phyloP scores from a whole-genome alignment of 2,329 filamentous ascomycete species.

The Penicillium sp. region DNA sequence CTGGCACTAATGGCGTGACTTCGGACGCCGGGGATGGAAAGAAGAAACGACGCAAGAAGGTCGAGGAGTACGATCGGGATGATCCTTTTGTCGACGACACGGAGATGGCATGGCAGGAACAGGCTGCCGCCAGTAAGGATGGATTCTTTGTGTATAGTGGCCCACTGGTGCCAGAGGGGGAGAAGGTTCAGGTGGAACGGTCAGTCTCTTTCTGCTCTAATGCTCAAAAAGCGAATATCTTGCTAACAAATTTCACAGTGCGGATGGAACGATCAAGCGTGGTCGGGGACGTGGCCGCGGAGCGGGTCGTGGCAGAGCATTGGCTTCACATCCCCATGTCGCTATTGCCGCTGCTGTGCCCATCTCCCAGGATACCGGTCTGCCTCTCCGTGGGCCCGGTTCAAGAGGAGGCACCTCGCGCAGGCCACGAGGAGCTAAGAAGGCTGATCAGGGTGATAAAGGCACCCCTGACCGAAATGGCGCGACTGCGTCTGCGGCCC shows the following conservation, averaged over 20 bases:
- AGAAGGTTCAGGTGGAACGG: slow-evolving; percentile 70
- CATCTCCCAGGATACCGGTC: slow-evolving; percentile 85
- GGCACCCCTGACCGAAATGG: slow-evolving; percentile 72
- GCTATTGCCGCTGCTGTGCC: slow-evolving; percentile 77
- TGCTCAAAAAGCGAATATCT: slow-evolving; percentile 1
- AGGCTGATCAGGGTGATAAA: slow-evolving; percentile 77
- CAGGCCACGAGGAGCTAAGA: slow-evolving; percentile 84
- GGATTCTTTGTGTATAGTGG: slow-evolving; percentile 98
- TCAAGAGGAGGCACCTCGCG: slow-evolving; percentile 74
- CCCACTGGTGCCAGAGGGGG: slow-evolving; percentile 81
- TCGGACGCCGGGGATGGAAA: slow-evolving; percentile 61
- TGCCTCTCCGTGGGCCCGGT: slow-evolving; percentile 68
- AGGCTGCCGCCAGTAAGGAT: slow-evolving; percentile 89
- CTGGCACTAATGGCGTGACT: slow-evolving; percentile 57
- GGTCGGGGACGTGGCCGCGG: slow-evolving; percentile 58
- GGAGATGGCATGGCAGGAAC: slow-evolving; percentile 91
- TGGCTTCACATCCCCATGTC: slow-evolving; percentile 72
- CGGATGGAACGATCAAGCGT: slow-evolving; percentile 69
- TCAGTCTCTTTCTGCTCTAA: slow-evolving; percentile 36
- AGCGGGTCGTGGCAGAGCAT: slow-evolving; percentile 50
- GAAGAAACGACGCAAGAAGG: slow-evolving; percentile 72
- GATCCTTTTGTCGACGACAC: slow-evolving; percentile 82
- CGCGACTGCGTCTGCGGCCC: slow-evolving; percentile 17
- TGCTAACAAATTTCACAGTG: slow-evolving; percentile 49
- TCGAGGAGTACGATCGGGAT: slow-evolving; percentile 67